Conservation (phyloP, 2,329 filamentous ascomycete species). For the Raffaelea deltoideospora region DNA sequence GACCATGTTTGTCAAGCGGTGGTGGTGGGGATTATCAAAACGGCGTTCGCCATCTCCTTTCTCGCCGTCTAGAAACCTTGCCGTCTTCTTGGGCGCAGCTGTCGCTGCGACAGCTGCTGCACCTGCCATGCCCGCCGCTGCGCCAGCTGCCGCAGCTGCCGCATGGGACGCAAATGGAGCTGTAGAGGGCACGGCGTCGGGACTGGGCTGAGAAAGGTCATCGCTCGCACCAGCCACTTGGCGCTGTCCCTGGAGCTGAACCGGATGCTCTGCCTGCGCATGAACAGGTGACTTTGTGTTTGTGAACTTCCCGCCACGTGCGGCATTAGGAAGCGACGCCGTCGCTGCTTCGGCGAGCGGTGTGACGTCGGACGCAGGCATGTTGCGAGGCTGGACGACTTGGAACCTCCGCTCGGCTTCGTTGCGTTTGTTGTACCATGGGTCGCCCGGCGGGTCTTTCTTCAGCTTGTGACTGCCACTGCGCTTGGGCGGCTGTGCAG, state of each 20-base stretch:
- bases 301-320: too few relatives aligned
- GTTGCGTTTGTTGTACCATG: constrained; percentile 26
- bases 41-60: constrained; percentile 12
- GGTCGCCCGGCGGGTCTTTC: constrained; percentile 41
- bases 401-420: constrained; percentile 25
- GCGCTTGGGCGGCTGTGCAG: too few relatives aligned
- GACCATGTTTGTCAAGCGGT: constrained; percentile 25
- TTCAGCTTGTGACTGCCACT: constrained; percentile 41
- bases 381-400: constrained; percentile 12
- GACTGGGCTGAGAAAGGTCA: too few relatives aligned
- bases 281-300: neutral
- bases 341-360: neutral
- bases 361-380: neutral
- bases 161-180: too few relatives aligned
- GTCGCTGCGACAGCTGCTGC: neutral
- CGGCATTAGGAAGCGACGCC: neutral
- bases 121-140: neutral
- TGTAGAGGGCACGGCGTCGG: too few relatives aligned
- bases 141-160: neutral
- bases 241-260: too few relatives aligned
- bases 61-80: constrained; percentile 14
- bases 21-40: constrained; percentile 13
- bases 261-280: neutral
- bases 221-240: too few relatives aligned
- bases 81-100: constrained; percentile 7